A percentile compares a stretch with the other conserved stretches of the same genome.
Evolutionary conservation across 179 eudicot species (phyloP).

Genomic region (Drosera spatulata): DNA sequence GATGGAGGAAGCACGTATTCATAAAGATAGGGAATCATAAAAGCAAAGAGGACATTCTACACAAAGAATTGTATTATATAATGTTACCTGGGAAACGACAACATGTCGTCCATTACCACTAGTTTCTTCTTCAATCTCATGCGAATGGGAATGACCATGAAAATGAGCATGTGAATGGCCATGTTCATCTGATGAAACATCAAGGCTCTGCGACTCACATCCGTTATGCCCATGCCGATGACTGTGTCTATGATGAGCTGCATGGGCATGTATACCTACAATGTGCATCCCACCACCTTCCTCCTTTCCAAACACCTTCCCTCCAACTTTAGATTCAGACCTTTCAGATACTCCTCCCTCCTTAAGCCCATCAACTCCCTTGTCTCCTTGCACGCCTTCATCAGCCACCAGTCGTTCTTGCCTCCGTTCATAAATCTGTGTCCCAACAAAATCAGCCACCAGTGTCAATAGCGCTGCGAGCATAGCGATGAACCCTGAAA

Average conservation of each 20-base stretch:
- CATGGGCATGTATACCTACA: constrained; percentile 62
- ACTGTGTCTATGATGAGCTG: constrained; percentile 48
- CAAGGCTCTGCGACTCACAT: constrained; percentile 19
- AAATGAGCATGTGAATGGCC: constrained; percentile 7
- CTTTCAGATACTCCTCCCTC: constrained; percentile 20
- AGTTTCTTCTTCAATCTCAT: constrained; percentile 22
- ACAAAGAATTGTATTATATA: neutral
- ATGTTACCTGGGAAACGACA: constrained; percentile 59
- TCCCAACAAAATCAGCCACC: constrained; percentile 58
- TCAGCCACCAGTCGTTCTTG: constrained; percentile 25
- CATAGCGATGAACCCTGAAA: constrained; percentile 58
- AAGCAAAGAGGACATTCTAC: too few relatives aligned
- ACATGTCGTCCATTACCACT: constrained; percentile 32
- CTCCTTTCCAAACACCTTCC: constrained; percentile 41
- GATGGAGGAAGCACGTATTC: too few relatives aligned
- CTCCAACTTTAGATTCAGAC: constrained; percentile 5
- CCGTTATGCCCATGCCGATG: constrained; percentile 39
- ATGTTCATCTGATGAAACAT: constrained; percentile 14
- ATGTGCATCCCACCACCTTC: constrained; percentile 58
- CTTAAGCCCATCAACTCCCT: constrained; percentile 9
- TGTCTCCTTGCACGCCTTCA: constrained; percentile 2
- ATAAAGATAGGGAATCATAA: too few relatives aligned
- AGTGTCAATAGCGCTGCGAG: constrained; percentile 44
- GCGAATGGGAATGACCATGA: neutral
- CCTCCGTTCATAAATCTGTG: constrained; percentile 54